Evolutionary conservation across 306 rosid genomes (phyloP).

Genomic region (Canavalia gladiata): DNA sequence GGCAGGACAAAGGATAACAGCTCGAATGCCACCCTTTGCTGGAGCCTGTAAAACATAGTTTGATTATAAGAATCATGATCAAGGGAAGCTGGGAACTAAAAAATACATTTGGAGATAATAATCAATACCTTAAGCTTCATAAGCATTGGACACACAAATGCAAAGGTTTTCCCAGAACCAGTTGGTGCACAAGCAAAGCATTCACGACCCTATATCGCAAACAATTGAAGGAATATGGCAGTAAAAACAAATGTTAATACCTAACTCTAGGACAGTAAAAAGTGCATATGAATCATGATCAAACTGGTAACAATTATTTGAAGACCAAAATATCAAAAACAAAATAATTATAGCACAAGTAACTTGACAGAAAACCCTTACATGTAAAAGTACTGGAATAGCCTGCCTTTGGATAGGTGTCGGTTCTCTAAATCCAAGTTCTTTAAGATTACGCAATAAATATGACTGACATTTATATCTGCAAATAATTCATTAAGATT

Average conservation of each 20-base stretch:
- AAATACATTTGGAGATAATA: constrained; percentile 24
- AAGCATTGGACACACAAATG: constrained; percentile 91
- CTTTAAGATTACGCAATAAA: constrained; percentile 70
- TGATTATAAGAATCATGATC: constrained; percentile 45
- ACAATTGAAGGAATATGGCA: constrained; percentile 6
- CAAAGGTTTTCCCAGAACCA: constrained; percentile 96
- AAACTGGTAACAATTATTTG: constrained; percentile 3
- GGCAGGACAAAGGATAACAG: constrained; percentile 84
- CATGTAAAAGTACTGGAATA: constrained; percentile 89
- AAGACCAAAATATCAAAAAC: neutral
- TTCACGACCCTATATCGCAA: constrained; percentile 71
- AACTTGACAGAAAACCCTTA: constrained; percentile 59
- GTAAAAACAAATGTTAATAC: constrained; percentile 8
- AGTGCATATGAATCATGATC: constrained; percentile 15
- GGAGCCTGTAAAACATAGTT: constrained; percentile 57
- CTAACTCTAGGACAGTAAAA: neutral
- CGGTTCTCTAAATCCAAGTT: constrained; percentile 86
- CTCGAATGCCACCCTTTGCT: constrained; percentile 74
- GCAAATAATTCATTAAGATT: constrained; percentile 49
- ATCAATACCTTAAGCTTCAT: constrained; percentile 85
- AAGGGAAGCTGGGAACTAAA: constrained; percentile 28
- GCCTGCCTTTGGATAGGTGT: constrained; percentile 99
- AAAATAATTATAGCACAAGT: constrained; percentile 32
- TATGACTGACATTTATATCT: constrained; percentile 75
- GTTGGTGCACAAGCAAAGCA: constrained; percentile 99